Evolutionary conservation across 768 basidiomycete species (phyloP).

Genomic region (Rhodosporidiobolus sp.): DNA sequence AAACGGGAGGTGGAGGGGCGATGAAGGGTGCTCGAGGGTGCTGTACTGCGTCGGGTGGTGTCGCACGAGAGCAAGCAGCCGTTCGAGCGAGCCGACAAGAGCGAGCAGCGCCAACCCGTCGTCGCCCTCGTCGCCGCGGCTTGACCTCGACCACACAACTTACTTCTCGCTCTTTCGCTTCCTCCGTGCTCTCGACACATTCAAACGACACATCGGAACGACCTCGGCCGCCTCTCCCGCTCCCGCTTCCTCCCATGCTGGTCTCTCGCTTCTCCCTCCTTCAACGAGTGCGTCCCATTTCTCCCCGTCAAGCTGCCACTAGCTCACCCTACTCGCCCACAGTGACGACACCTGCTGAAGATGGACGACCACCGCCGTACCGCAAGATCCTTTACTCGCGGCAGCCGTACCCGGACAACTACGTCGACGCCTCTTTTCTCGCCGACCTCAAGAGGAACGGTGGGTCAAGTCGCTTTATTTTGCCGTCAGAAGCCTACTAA

Average conservation of each 20-base stretch:
- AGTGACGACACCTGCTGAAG: neutral
- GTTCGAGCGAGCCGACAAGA: neutral
- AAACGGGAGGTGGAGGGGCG: no score
- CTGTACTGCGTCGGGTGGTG: neutral
- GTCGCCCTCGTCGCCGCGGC: no score
- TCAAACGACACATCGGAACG: no score
- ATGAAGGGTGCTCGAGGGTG: neutral
- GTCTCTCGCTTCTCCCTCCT: neutral
- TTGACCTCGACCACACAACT: neutral
- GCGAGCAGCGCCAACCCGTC: neutral
- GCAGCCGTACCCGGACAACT: constrained; percentile 72
- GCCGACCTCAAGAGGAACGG: constrained; percentile 74
- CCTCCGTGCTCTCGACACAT: no score
- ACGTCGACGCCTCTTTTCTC: constrained; percentile 75
- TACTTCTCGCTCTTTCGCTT: neutral
- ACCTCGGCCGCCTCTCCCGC: no score
- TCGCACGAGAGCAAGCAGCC: neutral
- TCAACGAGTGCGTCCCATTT: neutral
- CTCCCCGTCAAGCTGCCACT: no score
- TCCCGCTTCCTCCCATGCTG: neutral
- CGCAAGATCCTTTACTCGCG: constrained; percentile 48
- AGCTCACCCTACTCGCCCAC: neutral
- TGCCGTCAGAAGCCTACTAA: neutral
- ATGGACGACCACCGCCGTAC: neutral
- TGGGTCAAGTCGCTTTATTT: constrained; percentile 46